These are phyloP conservation scores for Boletus sensibilis DNA, from an alignment of 768 basidiomycete species.

Conservation along the genomic window DNA sequence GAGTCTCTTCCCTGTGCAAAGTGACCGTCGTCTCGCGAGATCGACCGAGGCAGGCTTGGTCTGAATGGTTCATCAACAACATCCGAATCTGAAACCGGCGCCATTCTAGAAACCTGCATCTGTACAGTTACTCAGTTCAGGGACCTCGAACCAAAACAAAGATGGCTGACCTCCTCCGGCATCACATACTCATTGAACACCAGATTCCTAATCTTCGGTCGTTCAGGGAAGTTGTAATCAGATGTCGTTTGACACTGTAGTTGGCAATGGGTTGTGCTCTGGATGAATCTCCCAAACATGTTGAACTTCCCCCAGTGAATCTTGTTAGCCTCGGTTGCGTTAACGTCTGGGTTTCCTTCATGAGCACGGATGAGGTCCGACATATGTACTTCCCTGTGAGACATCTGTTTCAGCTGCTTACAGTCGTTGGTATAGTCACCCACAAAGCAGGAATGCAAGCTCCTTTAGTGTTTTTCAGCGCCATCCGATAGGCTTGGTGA, in stretches of 20 bases:
- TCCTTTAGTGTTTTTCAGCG: constrained; percentile 80
- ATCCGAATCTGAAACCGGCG: constrained; percentile 45
- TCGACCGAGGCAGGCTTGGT: constrained; percentile 32
- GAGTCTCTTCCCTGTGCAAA: constrained; percentile 39
- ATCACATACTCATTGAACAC: constrained; percentile 60
- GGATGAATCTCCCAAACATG: constrained; percentile 86
- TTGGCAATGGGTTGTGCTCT: constrained; percentile 76
- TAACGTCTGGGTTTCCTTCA: constrained; percentile 77
- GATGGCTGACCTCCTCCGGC: constrained; percentile 58
- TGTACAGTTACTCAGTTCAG: constrained; percentile 26
- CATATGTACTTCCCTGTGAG: constrained; percentile 81
- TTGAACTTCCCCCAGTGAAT: constrained; percentile 98
- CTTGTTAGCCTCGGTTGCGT: constrained; percentile 58
- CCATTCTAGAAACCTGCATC: constrained; percentile 68
- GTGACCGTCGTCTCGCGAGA: constrained; percentile 33
- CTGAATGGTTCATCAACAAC: constrained; percentile 43
- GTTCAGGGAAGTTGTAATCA: constrained; percentile 64
- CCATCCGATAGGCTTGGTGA: constrained; percentile 89
- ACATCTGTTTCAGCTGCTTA: constrained; percentile 10
- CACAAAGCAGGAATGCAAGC: constrained; percentile 86
- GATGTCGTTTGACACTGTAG: constrained; percentile 59
- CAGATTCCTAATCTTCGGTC: constrained; percentile 51
- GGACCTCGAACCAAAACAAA: not conserved
- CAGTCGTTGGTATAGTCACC: constrained; percentile 25
- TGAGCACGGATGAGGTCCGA: constrained; percentile 87